Evolutionary conservation across 1,284 basidiomycete genomes (phyloP), one percentile per base, ranked within the genome.

Genomic region (Ceratobasidium sp.): DNA sequence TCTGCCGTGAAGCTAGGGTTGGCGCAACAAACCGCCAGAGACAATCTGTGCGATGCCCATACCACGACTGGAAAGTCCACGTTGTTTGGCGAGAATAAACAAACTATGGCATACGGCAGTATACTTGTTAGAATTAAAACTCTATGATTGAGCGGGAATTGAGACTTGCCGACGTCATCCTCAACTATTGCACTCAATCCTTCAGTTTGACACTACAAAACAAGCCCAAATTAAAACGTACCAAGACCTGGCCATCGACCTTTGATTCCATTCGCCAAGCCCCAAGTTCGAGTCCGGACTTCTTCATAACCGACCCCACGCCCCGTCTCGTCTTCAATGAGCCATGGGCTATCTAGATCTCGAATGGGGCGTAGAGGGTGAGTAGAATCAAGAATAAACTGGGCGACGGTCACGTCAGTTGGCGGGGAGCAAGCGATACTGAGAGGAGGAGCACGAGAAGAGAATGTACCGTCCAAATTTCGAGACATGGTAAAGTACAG

Each of bases 31-130:
- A 73, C 71, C 3, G 41, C 54, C 17, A 73, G 48, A 3, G 71
- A 73, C 11, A 94, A 82, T 53, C 88, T 87, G 78, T 94, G 93
- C 0, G 85, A 82, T 1, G 92, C 94, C 93, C 94, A 95, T 14
- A 94, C 83, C 1, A 85, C 85, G 9, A 90, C 84, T 0, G 89
- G 88, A 77, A 93, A 95, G 80, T 94, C 93, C 92, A 76, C 31
- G 36, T 73, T 73, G 24, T 73, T 73, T 29, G 71, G 71, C 15
- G 71, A 73, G 41, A 54, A 73, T 17, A 73, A 19, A 27, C 71
- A 73, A 44, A 64, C 71, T 73, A 31, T 11, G 51, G 0, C 4
- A 22, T 7, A 54, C 33, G 17, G 5, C 11, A 24, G 33, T 41
- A 7, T 45, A 53, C 17, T 54, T 53, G 33, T 15, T 7, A 73